Evolutionary conservation across 495 filamentous ascomycete genomes (phyloP), one percentile per base, ranked within the genome.

Genomic region (Aspergillus carlsbadensis): DNA sequence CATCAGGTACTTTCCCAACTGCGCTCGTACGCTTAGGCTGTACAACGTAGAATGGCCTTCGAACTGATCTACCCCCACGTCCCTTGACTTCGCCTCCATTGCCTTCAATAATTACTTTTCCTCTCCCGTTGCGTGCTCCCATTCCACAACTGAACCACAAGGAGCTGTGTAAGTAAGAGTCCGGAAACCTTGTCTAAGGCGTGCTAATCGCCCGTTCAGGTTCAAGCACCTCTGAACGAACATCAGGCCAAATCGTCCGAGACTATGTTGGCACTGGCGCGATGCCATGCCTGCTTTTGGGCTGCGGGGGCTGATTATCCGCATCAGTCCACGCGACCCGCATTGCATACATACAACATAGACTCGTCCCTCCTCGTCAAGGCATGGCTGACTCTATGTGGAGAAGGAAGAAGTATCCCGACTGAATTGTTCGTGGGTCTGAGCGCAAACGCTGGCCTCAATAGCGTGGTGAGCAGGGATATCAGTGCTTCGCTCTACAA

Each of bases 401-500:
- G 11, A 35, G 45, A 10, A 11, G 45, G 45, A 49, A 49, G 10
- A 17, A 36, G 34, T 11, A 35, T 36, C 45, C 31, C 15, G 45
- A 2, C 15, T 15, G 24, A 49, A 49, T 33, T 49, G 44, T 6
- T 35, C 21, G 24, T 15, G 29, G 24, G 1, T 2, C 44, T 47
- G 14, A 13, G 26, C 29, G 5, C 17, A 29, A 35, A n/a, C 22
- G 31, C 17, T 29, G 3, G 22, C 10, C 17, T 24, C 22, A 24
- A 31, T 20, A 35, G 29, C 14, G 44, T 47, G 45, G 31, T 36
- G 37, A 26, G 43, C 33, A 39, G 41, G 33, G 20, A 40, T 39
- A 29, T n/a, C 15, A 29, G 20, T 47, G 44, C 44, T 34, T 47
- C 29, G 24, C 44, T 47, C 42, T 46, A 55, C 42, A 29, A 47